phyloP scores from a whole-genome alignment of 1,284 basidiomycete species.

The Cutaneotrichosporon cavernicola region DNA sequence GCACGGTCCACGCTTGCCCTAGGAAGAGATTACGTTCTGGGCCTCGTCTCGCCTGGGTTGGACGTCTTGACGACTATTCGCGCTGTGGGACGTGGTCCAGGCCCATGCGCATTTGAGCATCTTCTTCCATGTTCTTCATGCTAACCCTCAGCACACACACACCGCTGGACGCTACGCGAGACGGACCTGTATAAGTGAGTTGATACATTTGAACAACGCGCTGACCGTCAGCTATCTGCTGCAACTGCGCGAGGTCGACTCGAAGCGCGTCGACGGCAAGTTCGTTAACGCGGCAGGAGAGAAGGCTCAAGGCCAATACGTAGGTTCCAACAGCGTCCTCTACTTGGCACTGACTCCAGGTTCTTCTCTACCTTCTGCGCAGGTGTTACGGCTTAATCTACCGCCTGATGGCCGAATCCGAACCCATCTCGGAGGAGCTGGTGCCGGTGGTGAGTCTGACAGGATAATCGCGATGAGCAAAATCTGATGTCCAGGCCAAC shows the following conservation, averaged over 20 bases:
- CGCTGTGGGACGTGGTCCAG: neutral
- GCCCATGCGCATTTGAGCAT: neutral
- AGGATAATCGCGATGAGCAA: neutral
- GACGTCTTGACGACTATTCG: neutral
- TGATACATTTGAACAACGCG: neutral
- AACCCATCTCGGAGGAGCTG: slow-evolving; percentile 96
- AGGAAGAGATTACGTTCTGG: neutral
- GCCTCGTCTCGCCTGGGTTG: neutral
- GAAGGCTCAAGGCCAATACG: slow-evolving; percentile 55
- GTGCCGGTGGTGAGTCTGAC: slow-evolving; percentile 79
- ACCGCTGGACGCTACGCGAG: slow-evolving; percentile 95
- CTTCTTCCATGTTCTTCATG: neutral
- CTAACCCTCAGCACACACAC: slow-evolving; percentile 67
- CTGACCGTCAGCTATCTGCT: slow-evolving; percentile 66
- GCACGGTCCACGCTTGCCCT: neutral
- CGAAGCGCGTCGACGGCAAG: slow-evolving; percentile 94
- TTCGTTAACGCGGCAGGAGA: slow-evolving; percentile 94
- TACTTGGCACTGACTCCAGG: slow-evolving; percentile 57
- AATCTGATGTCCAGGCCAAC: slow-evolving; percentile 65
- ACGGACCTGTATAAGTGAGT: slow-evolving; percentile 82
- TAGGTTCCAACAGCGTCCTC: slow-evolving; percentile 14
- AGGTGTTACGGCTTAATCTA: slow-evolving; percentile 97
- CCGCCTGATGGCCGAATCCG: slow-evolving; percentile 89
- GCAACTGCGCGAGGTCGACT: slow-evolving; percentile 93
- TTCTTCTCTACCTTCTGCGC: slow-evolving; percentile 84